Percentiles rank a stretch among this genome's conserved stretches.
These are phyloP conservation scores for Sphaerulina vaccinii DNA, from an alignment of 2,329 filamentous ascomycete species.

Conservation along the genomic window DNA sequence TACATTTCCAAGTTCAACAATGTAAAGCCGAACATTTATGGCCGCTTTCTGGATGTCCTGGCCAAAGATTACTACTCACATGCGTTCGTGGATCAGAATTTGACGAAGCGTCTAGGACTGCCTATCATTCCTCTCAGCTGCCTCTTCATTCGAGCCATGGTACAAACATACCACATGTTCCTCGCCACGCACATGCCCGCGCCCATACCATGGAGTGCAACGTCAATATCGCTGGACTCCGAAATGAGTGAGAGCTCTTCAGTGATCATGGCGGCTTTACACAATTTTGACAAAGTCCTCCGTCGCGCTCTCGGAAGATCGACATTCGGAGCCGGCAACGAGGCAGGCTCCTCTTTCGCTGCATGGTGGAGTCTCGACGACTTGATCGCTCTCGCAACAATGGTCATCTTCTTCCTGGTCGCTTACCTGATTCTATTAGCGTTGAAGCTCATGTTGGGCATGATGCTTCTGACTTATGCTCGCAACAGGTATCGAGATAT, in stretches of 20 bases:
- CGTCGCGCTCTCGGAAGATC: conserved; percentile 74
- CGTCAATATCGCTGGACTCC: conserved; percentile 61
- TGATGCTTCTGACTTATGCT: conserved; percentile 77
- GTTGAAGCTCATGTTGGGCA: conserved; percentile 73
- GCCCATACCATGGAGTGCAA: conserved; percentile 65
- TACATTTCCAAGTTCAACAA: conserved; percentile 99
- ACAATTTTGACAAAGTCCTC: conserved; percentile 74
- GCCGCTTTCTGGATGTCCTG: conserved; percentile 84
- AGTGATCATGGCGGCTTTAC: conserved; percentile 72
- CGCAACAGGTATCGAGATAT: conserved; percentile 77
- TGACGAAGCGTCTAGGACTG: conserved; percentile 84
- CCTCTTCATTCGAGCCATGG: conserved; percentile 87
- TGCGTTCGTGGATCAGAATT: conserved; percentile 84
- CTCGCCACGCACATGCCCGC: conserved; percentile 80
- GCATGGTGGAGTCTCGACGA: conserved; percentile 66
- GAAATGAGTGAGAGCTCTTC: conserved; percentile 55
- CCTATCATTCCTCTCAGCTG: conserved; percentile 91
- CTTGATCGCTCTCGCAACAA: conserved; percentile 72
- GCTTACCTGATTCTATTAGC: conserved; percentile 82
- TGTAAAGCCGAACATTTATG: conserved; percentile 85
- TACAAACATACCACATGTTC: conserved; percentile 99
- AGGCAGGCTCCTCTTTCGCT: conserved; percentile 36
- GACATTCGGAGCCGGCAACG: conserved; percentile 57
- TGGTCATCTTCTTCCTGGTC: conserved; percentile 80
- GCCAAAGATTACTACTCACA: conserved; percentile 98